Evolutionary conservation across 441 rosid genomes (phyloP).

Genomic region (Aquilaria agallochum): DNA sequence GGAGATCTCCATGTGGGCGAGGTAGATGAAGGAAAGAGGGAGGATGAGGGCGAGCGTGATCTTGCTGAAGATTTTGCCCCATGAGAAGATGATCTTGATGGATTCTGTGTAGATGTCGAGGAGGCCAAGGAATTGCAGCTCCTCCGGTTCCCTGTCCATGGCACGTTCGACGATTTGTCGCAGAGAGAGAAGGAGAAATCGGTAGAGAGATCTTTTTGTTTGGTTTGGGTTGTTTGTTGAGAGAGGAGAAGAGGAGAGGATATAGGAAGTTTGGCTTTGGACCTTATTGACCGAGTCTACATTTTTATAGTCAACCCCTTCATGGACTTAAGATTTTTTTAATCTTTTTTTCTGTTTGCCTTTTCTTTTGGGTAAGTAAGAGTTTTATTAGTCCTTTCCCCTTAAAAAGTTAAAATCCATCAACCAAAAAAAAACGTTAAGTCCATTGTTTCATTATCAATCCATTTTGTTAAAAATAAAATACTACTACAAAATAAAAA

Average conservation of each 20-base stretch:
- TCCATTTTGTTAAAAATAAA: no score
- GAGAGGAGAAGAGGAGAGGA: background rate
- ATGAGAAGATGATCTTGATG: slow-evolving; percentile 36
- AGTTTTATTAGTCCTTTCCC: no score
- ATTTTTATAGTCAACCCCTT: no score
- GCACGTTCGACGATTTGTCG: slow-evolving; percentile 2
- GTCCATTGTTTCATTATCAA: no score
- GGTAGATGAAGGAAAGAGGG: slow-evolving; percentile 44
- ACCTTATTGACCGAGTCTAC: background rate
- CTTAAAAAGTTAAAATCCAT: no score
- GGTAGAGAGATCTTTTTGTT: background rate
- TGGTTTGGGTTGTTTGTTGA: background rate
- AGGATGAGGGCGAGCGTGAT: slow-evolving; percentile 52
- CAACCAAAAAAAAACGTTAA: no score
- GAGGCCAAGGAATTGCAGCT: slow-evolving; percentile 54
- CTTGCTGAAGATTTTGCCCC: slow-evolving; percentile 47
- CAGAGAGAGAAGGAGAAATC: background rate
- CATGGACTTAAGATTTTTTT: no score
- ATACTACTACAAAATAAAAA: no score
- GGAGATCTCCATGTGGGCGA: slow-evolving; percentile 36
- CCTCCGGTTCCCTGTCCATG: slow-evolving; percentile 66
- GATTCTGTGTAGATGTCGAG: slow-evolving; percentile 42
- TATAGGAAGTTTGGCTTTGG: slow-evolving; percentile 8
- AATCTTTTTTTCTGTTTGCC: no score
- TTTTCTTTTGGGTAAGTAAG: no score